These are phyloP conservation scores for Sambucus nigra DNA, from an alignment of 129 eudicot genomes.

Conservation along the genomic window DNA sequence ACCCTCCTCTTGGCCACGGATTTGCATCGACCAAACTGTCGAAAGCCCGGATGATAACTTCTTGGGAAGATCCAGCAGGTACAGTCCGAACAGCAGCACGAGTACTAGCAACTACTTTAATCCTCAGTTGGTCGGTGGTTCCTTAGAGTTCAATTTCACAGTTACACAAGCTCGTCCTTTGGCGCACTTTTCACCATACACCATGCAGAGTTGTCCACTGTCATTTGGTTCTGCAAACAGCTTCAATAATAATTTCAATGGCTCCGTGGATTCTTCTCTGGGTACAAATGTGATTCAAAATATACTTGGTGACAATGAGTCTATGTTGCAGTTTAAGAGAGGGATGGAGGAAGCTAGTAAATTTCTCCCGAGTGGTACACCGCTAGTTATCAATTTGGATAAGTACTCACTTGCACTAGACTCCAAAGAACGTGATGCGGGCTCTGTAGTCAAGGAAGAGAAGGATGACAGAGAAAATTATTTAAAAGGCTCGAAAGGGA, in stretches of 20 bases:
- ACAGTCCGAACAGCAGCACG: constrained; percentile 33
- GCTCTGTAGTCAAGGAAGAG: constrained; percentile 36
- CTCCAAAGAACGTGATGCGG: constrained; percentile 13
- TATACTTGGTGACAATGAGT: no score
- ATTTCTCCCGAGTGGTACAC: constrained; percentile 53
- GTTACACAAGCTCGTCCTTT: no score
- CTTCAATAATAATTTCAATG: constrained; percentile 19
- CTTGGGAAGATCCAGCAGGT: constrained; percentile 31
- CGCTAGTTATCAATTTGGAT: constrained; percentile 51
- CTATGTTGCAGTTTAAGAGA: no score
- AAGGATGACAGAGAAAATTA: constrained; percentile 34
- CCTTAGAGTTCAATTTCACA: constrained; percentile 19
- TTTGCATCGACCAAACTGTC: constrained; percentile 3
- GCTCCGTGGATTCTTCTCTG: constrained; percentile 23
- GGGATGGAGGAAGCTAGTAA: no score
- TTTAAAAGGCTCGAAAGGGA: no score
- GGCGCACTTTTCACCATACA: no score
- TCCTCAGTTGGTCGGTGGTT: constrained; percentile 37
- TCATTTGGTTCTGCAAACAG: no score
- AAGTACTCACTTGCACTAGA: constrained; percentile 40
- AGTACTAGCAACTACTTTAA: constrained; percentile 28
- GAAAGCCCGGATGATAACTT: no score
- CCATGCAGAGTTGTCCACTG: constrained; percentile 5
- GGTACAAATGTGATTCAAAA: constrained; percentile 16
- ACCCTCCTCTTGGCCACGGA: constrained; percentile 10